phyloP scores from a whole-genome alignment of 768 basidiomycete genomes.

The Hericium coralloides region DNA sequence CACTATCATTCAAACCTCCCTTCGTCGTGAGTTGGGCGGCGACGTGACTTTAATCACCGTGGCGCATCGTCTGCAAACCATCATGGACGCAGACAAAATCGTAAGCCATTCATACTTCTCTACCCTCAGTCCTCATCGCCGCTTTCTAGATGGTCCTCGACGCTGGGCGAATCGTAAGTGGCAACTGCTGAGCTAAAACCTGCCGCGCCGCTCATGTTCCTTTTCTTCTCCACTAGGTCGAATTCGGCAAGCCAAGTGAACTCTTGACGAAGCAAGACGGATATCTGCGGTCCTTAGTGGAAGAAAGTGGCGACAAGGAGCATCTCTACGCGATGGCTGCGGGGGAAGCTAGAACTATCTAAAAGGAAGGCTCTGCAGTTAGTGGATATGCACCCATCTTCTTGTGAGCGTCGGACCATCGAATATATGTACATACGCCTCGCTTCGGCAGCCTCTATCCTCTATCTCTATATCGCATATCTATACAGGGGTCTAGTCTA shows the following conservation, averaged over 20 bases:
- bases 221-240: constrained; percentile 18
- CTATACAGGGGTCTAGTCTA: too few relatives aligned
- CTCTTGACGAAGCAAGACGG: constrained; percentile 30
- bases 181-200: neutral
- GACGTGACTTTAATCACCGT: constrained; percentile 47
- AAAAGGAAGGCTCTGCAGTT: neutral
- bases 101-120: constrained; percentile 19
- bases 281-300: constrained; percentile 27
- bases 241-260: constrained; percentile 37
- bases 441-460: too few relatives aligned
- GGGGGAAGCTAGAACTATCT: neutral
- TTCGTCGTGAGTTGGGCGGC: constrained; percentile 34
- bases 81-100: constrained; percentile 56
- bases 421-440: too few relatives aligned
- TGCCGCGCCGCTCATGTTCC: neutral
- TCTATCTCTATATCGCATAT: too few relatives aligned
- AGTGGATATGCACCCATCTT: too few relatives aligned
- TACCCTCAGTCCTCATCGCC: neutral
- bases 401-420: too few relatives aligned
- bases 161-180: constrained; percentile 29
- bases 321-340: constrained; percentile 22
- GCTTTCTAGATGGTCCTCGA: constrained; percentile 33
- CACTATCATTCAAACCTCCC: constrained; percentile 44
- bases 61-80: constrained; percentile 48
- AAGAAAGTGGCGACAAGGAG: constrained; percentile 32